Percentiles rank a stretch among this genome's conserved stretches.
phyloP scores from a whole-genome alignment of 495 filamentous ascomycete genomes.

The Letharia columbiana region DNA sequence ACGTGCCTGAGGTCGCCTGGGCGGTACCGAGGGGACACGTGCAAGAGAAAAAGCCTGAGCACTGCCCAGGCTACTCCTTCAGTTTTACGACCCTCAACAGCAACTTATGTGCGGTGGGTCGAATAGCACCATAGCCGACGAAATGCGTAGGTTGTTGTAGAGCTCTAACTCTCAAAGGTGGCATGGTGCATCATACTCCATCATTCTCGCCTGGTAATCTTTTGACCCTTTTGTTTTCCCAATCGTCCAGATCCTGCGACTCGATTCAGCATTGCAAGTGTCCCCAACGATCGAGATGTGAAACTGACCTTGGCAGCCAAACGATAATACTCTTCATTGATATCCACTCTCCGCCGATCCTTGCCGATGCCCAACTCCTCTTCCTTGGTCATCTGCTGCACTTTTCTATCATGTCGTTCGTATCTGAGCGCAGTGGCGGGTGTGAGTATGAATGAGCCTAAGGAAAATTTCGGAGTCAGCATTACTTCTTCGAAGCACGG shows the following conservation, averaged over 20 bases:
- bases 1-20: neutral
- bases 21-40: neutral
- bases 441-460: slow-evolving; percentile 78
- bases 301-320: slow-evolving; percentile 39
- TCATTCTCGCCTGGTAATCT: slow-evolving; percentile 82
- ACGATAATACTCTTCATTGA: slow-evolving; percentile 87
- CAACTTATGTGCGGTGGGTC: neutral
- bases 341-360: slow-evolving; percentile 60
- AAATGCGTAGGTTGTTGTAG: neutral
- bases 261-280: slow-evolving; percentile 3
- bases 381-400: slow-evolving; percentile 69
- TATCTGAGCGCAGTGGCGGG: slow-evolving; percentile 90
- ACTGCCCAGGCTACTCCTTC: neutral
- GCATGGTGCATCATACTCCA: slow-evolving; percentile 41
- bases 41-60: neutral
- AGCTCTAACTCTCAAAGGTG: slow-evolving; percentile 39
- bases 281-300: neutral
- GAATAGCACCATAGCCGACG: neutral
- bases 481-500: neutral
- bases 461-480: neutral
- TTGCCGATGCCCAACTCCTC: slow-evolving; percentile 76
- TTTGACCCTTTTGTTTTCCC: slow-evolving; percentile 92
- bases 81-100: neutral
- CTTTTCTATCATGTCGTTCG: slow-evolving; percentile 82
- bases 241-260: slow-evolving; percentile 85